Evolutionary conservation across 345 rosid genomes (phyloP).

Genomic region (Moricandia arvensis): DNA sequence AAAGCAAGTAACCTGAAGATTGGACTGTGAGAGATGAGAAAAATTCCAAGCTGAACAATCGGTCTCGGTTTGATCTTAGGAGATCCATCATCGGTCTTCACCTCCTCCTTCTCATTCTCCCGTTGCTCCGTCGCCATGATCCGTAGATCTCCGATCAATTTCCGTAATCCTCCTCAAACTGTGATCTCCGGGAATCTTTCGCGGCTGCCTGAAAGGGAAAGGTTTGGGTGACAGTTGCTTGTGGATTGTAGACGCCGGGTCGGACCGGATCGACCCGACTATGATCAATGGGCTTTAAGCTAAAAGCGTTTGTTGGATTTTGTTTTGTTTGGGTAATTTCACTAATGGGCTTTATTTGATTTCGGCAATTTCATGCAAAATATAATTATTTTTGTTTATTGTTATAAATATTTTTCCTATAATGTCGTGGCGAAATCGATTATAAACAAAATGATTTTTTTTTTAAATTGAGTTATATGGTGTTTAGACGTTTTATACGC

Average conservation of each 20-base stretch:
- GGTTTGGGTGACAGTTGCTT: slow-evolving; percentile 3
- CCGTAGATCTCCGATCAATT: slow-evolving; percentile 21
- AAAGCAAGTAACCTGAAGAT: slow-evolving; percentile 52
- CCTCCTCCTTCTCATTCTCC: slow-evolving; percentile 1
- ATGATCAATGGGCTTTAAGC: slow-evolving; percentile 53
- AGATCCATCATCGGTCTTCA: slow-evolving; percentile 26
- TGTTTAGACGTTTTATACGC: too few species aligned
- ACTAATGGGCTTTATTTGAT: slow-evolving; percentile 47
- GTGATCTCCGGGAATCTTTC: neutral
- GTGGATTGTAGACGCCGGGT: slow-evolving; percentile 57
- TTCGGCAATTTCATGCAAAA: neutral
- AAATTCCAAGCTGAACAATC: slow-evolving; percentile 71
- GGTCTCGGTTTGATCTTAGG: slow-evolving; percentile 59
- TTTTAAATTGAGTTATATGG: too few species aligned
- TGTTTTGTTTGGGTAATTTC: slow-evolving; percentile 43
- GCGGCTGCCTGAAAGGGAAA: too few species aligned
- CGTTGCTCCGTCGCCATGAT: slow-evolving; percentile 29
- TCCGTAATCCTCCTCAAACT: neutral
- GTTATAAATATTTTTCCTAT: neutral
- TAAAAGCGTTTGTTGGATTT: slow-evolving; percentile 56
- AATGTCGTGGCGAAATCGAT: too few species aligned
- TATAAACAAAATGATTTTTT: too few species aligned
- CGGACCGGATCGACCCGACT: slow-evolving; percentile 31
- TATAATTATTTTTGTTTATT: neutral
- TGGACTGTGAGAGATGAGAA: slow-evolving; percentile 75